Conservation (phyloP, 164 flowering plant genomes). For the Sextonia rubra region DNA sequence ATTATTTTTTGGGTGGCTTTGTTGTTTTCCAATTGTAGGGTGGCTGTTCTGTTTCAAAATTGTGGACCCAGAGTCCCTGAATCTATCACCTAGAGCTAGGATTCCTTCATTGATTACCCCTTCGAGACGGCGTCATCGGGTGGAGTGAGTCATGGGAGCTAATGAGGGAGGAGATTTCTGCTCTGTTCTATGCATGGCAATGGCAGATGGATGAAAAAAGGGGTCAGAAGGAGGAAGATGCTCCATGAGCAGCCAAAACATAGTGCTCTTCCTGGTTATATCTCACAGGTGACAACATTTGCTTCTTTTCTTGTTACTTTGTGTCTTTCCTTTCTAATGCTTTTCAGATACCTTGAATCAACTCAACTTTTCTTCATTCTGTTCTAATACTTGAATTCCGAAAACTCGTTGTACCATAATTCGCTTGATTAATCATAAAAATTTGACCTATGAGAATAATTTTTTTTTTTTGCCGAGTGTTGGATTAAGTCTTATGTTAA, state of each 20-base stretch:
- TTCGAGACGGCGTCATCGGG: neutral
- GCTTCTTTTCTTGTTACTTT: neutral
- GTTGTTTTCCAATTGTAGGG: conserved; percentile 35
- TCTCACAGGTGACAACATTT: conserved; percentile 24
- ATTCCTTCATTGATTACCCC: conserved; percentile 24
- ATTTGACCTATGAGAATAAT: neutral
- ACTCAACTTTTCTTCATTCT: neutral
- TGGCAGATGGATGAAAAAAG: conserved; percentile 29
- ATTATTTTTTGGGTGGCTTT: conserved; percentile 32
- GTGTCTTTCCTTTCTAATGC: neutral
- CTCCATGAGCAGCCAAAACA: conserved; percentile 24
- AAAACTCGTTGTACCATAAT: neutral
- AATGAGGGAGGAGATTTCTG: conserved; percentile 10
- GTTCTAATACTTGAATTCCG: neutral
- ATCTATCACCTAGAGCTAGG: conserved; percentile 20
- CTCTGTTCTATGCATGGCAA: neutral
- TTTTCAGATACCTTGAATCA: neutral
- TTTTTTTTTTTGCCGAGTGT: neutral
- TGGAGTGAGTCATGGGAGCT: conserved; percentile 15
- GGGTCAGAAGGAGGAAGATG: conserved; percentile 20
- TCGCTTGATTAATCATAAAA: no score
- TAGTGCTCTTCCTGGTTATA: conserved; percentile 6
- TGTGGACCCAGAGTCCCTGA: conserved; percentile 20
- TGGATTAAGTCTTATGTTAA: neutral
- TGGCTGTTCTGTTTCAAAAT: conserved; percentile 11